phyloP scores from a whole-genome alignment of 768 basidiomycete species.

The Boletus sp. region DNA sequence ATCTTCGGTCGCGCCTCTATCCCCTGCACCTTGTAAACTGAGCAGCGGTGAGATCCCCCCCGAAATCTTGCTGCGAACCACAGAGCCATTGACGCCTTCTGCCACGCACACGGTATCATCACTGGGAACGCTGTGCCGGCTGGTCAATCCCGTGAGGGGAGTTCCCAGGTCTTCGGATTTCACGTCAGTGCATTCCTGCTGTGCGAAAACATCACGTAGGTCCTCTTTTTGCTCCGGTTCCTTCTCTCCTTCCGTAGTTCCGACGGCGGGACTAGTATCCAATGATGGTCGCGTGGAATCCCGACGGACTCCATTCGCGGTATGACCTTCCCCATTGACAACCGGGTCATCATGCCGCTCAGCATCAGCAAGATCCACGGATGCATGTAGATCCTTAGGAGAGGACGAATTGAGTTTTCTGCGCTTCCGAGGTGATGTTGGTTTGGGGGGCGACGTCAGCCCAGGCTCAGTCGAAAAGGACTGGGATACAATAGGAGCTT shows the following conservation, averaged over 20 bases:
- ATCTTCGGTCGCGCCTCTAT: constrained; percentile 5
- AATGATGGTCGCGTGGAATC: neutral
- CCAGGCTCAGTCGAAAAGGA: constrained; percentile 6
- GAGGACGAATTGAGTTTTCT: constrained; percentile 40
- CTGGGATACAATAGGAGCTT: neutral
- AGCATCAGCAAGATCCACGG: constrained; percentile 3
- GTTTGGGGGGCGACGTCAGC: constrained; percentile 15
- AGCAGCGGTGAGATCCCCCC: constrained; percentile 8
- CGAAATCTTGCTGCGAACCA: constrained; percentile 29
- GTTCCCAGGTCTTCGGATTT: constrained; percentile 58
- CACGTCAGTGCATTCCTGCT: constrained; percentile 29
- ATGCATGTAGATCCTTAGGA: constrained; percentile 20
- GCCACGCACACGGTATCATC: constrained; percentile 53
- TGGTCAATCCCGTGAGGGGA: constrained; percentile 47
- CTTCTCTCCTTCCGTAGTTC: neutral
- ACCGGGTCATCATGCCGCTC: constrained; percentile 6
- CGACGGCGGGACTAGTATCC: neutral
- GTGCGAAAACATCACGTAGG: neutral
- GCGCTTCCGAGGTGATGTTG: constrained; percentile 42
- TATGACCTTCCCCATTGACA: constrained; percentile 16
- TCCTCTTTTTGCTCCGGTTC: neutral
- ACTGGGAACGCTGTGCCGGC: constrained; percentile 54
- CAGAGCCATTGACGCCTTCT: constrained; percentile 29
- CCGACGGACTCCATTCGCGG: constrained; percentile 15
- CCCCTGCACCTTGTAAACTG: neutral